Evolutionary conservation across 2,329 filamentous ascomycete genomes (phyloP).

Genomic region (Magnaporthales sp.): DNA sequence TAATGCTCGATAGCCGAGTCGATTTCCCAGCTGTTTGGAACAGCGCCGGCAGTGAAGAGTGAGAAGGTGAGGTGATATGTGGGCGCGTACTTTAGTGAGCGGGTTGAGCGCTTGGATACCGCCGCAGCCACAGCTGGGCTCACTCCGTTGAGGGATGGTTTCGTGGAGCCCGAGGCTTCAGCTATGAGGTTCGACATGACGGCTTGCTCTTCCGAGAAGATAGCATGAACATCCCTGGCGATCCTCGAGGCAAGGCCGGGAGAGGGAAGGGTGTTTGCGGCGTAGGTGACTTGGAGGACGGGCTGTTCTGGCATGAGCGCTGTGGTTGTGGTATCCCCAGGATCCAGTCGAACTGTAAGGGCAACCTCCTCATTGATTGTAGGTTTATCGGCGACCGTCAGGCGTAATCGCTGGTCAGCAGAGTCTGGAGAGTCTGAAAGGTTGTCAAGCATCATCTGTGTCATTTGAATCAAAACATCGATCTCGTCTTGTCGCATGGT

Average conservation of each 20-base stretch:
- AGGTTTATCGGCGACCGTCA: constrained; percentile 42
- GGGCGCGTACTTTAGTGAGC: constrained; percentile 82
- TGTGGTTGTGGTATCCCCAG: constrained; percentile 51
- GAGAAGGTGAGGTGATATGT: constrained; percentile 97
- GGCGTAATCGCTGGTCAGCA: constrained; percentile 64
- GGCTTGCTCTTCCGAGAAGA: constrained; percentile 83
- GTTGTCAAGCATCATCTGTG: constrained; percentile 79
- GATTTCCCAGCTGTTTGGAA: constrained; percentile 86
- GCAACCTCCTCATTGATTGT: constrained; percentile 42
- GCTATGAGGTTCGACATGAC: constrained; percentile 70
- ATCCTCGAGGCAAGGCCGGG: constrained; percentile 67
- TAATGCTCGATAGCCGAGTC: constrained; percentile 73
- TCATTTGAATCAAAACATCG: constrained; percentile 65
- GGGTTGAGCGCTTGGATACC: constrained; percentile 63
- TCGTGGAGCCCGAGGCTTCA: constrained; percentile 18
- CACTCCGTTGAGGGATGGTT: background rate
- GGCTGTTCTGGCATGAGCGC: constrained; percentile 61
- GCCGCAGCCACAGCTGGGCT: constrained; percentile 43
- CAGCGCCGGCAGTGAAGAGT: constrained; percentile 71
- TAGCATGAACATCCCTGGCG: constrained; percentile 64
- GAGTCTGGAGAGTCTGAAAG: constrained; percentile 65
- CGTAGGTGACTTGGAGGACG: constrained; percentile 69
- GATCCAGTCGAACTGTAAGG: constrained; percentile 61
- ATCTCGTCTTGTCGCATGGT: constrained; percentile 58
- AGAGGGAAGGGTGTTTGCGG: constrained; percentile 57